Evolutionary conservation across 164 flowering plant genomes (phyloP).

Genomic region (Santalum album): DNA sequence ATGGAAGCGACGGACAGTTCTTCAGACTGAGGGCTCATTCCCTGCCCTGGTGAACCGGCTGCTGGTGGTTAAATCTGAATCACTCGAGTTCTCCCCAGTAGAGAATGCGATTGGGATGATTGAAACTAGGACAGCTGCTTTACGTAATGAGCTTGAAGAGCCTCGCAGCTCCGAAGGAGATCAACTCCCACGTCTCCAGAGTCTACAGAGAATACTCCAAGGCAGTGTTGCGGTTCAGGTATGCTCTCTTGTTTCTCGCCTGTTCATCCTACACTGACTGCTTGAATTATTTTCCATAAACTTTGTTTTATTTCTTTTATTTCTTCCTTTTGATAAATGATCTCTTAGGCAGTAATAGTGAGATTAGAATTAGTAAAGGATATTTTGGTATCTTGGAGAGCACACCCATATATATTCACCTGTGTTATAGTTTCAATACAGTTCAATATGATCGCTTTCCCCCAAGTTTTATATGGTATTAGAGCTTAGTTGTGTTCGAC

Average conservation of each 20-base stretch:
- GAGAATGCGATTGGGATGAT: slow-evolving; percentile 99
- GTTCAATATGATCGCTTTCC: too few relatives aligned
- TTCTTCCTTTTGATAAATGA: too few relatives aligned
- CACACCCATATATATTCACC: too few relatives aligned
- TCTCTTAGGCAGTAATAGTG: too few relatives aligned
- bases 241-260: slow-evolving; percentile 10
- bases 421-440: too few relatives aligned
- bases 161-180: slow-evolving; percentile 98
- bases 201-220: slow-evolving; percentile 96
- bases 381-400: too few relatives aligned
- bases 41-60: slow-evolving; percentile 94
- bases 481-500: too few relatives aligned
- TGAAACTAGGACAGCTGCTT: slow-evolving; percentile 93
- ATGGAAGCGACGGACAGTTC: slow-evolving; percentile 88
- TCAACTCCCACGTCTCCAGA: slow-evolving; percentile 95
- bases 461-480: too few relatives aligned
- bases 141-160: slow-evolving; percentile 94
- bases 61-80: slow-evolving; percentile 79
- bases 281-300: too few relatives aligned
- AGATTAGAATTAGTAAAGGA: too few relatives aligned
- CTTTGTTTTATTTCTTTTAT: neutral
- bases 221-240: slow-evolving; percentile 99
- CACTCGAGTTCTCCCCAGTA: slow-evolving; percentile 94
- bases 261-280: too few relatives aligned
- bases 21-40: slow-evolving; percentile 94